Base-by-base conservation (phyloP, 495 filamentous ascomycete species). In the Evansstolkia leycettana region DNA sequence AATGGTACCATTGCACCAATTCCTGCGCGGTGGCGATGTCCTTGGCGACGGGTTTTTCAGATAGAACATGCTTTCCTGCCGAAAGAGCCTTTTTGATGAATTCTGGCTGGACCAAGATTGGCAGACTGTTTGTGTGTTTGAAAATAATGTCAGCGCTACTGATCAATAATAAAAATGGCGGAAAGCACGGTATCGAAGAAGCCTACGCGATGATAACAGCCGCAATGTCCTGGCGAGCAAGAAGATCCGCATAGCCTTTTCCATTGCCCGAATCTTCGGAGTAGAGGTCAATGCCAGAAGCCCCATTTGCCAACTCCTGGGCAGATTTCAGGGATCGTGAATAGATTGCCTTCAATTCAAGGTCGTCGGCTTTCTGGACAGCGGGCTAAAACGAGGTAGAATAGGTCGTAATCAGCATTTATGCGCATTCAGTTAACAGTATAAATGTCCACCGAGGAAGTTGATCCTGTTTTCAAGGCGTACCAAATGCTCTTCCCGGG, bases 1-100 rank as follows among this genome's bases (percentile, higher is more conserved):
- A 45, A 33, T 67, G 52, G 45, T 80, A 83, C 65, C 72, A 82
- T 6, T 62, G 34, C 26, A 84, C 51, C 19, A 90, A 65, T 18
- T 75, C 64, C 25, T 64, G 60, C 7, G 78, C 84, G 0, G 71
- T 61, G 2, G 64, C 59, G 13, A 84, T 45, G 48, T 84, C 74
- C 45, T 70, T 68, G 0, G 82, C 82, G 26, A 89, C 72, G 12
- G 84, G 84, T 52, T 90, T 92, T 55, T 92, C 84, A n/a, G 78
- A 77, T 0, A 89, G 56, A 5, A 89, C 84, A 54, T 86, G 82
- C 43, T 90, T 90, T 15, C 79, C 76, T 1, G 81, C 80, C 0
- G 56, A 43, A 0, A 90, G 64, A 3, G 81, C 59, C 19, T 48
- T 44, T 15, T 37, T 42, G 41, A 67, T 64, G 33, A 55, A 65